Conservation (phyloP, 805 yeast species). For the Wickerhamomyces ciferrii region DNA sequence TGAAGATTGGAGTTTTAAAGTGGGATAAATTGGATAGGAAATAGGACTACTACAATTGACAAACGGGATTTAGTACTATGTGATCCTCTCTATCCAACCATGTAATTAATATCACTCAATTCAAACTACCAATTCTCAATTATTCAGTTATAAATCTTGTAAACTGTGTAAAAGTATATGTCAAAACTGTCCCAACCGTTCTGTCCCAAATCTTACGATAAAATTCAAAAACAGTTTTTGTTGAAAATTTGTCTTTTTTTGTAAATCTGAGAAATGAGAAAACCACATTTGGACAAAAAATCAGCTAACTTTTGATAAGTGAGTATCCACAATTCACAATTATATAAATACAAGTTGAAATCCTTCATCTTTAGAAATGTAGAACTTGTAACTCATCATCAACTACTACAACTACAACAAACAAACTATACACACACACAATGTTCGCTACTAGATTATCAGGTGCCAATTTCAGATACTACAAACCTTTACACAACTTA, state of each 20-base stretch:
- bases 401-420: background rate
- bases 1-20: no score
- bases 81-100: no score
- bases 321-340: background rate
- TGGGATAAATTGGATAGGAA: no score
- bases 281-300: background rate
- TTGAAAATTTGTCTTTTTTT: background rate
- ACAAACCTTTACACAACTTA: background rate
- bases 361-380: background rate
- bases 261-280: background rate
- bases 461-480: conserved; percentile 15
- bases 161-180: no score
- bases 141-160: no score
- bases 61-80: no score
- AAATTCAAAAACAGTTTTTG: no score
- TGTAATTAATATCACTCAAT: no score
- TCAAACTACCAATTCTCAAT: no score
- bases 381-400: background rate
- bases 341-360: background rate
- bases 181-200: no score
- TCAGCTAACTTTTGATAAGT: background rate
- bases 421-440: background rate
- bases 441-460: conserved; percentile 13
- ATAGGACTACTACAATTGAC: no score
- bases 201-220: background rate